Base-by-base conservation (phyloP, 108 stramenopile species). In the Cylindrotheca fusiformis region DNA sequence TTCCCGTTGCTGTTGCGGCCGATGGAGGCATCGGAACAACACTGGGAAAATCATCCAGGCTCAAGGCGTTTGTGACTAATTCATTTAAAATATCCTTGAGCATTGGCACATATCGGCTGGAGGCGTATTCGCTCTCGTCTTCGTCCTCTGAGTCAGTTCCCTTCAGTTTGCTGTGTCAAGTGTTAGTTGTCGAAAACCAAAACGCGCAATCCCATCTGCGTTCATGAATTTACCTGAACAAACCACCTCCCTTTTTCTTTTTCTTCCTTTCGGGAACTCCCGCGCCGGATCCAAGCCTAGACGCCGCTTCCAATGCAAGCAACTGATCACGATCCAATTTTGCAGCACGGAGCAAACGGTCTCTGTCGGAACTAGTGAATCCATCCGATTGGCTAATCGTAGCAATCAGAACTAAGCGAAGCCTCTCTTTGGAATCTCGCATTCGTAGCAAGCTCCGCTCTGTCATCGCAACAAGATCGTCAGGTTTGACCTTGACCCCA, bases 41-140 rank as follows among this genome's bases (percentile, higher is more conserved):
- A 65, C 89, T 92, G 18, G 96, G 95, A 59, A 87, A 96, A 0
- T 84, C 92, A 4, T 95, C 87, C 26, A 91, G 69, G 48, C 86
- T 88, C 19, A 97, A 82, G 8, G 77, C 46, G 47, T 72, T 68
- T 12, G 65, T n/a, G 0, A 85, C 69, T 44, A 90, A 58, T 50
- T 84, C 81, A 25, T 90, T 74, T 55, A 95, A 36, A 12, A 95
- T 74, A 4, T 55, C 56, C 70, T 91, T 93, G 30, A 97, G 49
- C 3, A 77, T 69, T 22, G 88, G 83, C 3, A 72, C 77, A 50
- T 96, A 96, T 12, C 96, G 90, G 63, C 87, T 93, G 8, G 77
- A 69, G 27, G 88, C 70, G 55, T 88, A 94, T 63, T 92, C 91
- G 48, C 74, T 79, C 1, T 87, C 83, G 8, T 83, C 83, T 20